Percentiles rank a stretch among this genome's conserved stretches.
phyloP scores from a whole-genome alignment of 805 yeast genomes.

The Scheffersomyces ergatensis region DNA sequence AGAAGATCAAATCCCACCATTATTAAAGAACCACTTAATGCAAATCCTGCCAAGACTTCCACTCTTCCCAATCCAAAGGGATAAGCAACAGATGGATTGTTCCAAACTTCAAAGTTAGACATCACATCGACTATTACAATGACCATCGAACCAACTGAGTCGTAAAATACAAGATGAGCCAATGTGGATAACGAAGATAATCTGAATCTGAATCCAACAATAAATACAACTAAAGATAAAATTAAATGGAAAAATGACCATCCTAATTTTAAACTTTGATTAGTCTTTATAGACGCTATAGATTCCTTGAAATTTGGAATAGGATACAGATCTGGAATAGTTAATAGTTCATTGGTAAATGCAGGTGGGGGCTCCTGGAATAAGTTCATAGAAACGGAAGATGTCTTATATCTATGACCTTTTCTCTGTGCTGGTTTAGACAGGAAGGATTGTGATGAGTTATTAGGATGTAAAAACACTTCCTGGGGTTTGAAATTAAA shows the following conservation, averaged over 20 bases:
- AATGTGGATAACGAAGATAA: slow-evolving; percentile 68
- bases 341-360: slow-evolving; percentile 43
- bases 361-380: slow-evolving; percentile 88
- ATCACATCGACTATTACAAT: slow-evolving; percentile 72
- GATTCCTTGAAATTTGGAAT: slow-evolving; percentile 72
- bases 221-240: slow-evolving; percentile 54
- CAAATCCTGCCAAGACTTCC: slow-evolving; percentile 86
- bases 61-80: slow-evolving; percentile 95
- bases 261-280: slow-evolving; percentile 55
- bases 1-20: slow-evolving; percentile 90
- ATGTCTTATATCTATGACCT: slow-evolving; percentile 94
- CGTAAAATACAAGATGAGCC: slow-evolving; percentile 86
- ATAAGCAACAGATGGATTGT: slow-evolving; percentile 69
- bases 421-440: slow-evolving; percentile 70
- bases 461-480: slow-evolving; percentile 26
- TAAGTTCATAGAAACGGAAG: slow-evolving; percentile 93
- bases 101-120: slow-evolving; percentile 94
- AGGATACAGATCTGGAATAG: slow-evolving; percentile 63
- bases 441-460: slow-evolving; percentile 20
- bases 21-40: slow-evolving; percentile 75
- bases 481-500: slow-evolving; percentile 65
- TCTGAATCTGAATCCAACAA: slow-evolving; percentile 55
- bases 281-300: slow-evolving; percentile 51
- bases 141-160: slow-evolving; percentile 72
- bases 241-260: slow-evolving; percentile 62